Evolutionary conservation across 495 filamentous ascomycete genomes (phyloP).

Genomic region (Pyrenula massariospora): DNA sequence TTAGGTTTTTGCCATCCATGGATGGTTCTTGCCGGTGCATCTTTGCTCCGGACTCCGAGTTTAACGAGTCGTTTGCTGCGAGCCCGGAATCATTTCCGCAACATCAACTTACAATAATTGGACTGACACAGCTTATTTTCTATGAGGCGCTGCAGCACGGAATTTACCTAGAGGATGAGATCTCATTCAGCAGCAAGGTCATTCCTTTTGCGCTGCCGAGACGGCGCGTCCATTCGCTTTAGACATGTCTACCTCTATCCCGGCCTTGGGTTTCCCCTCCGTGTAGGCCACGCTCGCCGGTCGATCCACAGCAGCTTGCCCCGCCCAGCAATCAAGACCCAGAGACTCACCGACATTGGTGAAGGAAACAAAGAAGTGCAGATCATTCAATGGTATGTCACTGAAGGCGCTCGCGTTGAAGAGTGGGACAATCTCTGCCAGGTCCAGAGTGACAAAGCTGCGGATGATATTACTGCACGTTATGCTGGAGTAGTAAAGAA

Average conservation of each 20-base stretch:
- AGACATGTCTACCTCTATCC: slow-evolving; percentile 28
- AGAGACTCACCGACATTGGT: slow-evolving; percentile 88
- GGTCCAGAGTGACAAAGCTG: slow-evolving; percentile 96
- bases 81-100: too few species aligned
- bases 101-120: too few species aligned
- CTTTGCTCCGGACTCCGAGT: too few species aligned
- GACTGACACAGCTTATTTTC: too few species aligned
- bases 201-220: slow-evolving; percentile 44
- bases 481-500: slow-evolving; percentile 95
- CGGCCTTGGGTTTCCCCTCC: neutral
- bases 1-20: too few species aligned
- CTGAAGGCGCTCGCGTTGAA: slow-evolving; percentile 89
- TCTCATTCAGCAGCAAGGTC: slow-evolving; percentile 1
- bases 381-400: slow-evolving; percentile 99
- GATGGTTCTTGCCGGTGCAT: too few species aligned
- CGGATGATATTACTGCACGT: slow-evolving; percentile 94
- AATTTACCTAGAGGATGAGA: too few species aligned
- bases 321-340: slow-evolving; percentile 63
- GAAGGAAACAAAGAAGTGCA: slow-evolving; percentile 98
- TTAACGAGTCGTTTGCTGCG: too few species aligned
- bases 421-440: slow-evolving; percentile 97
- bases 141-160: too few species aligned
- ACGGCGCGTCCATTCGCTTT: slow-evolving; percentile 60
- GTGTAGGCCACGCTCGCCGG: too few species aligned
- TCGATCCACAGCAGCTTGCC: neutral